A percentile compares a stretch with the other conserved stretches of the same genome.
Evolutionary conservation across 495 filamentous ascomycete genomes (phyloP).

Genomic region (Penicillium flavigenum): DNA sequence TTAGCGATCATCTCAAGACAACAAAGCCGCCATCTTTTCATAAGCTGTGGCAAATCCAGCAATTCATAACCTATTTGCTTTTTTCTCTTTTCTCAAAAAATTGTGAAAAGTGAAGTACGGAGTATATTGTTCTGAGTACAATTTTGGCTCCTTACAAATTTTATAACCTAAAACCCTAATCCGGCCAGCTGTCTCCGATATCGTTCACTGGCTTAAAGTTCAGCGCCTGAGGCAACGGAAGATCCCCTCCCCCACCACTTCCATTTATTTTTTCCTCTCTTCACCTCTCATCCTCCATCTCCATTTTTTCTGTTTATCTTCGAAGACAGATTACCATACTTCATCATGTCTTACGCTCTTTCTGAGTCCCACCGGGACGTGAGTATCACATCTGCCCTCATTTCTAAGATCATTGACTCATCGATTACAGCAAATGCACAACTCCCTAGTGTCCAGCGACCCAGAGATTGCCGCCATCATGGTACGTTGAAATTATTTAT

Average conservation of each 20-base stretch:
- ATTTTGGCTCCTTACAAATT: conserved; percentile 3
- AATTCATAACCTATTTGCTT: background rate
- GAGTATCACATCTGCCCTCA: conserved; percentile 36
- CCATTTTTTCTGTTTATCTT: conserved; percentile 12
- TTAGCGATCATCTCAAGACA: conserved; percentile 12
- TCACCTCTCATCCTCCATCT: conserved; percentile 12
- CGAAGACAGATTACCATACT: conserved; percentile 20
- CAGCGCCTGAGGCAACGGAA: conserved; percentile 27
- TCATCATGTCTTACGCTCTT: conserved; percentile 74
- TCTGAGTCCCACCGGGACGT: conserved; percentile 86
- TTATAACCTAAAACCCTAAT: conserved; percentile 20
- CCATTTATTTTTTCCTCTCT: conserved; percentile 18
- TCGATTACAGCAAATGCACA: conserved; percentile 77
- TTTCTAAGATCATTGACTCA: conserved; percentile 50
- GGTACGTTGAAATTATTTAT: conserved; percentile 65
- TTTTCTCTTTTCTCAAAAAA: background rate
- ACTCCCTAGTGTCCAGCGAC: conserved; percentile 77
- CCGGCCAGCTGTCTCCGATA: conserved; percentile 31
- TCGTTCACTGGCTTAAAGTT: conserved; percentile 15
- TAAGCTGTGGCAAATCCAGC: background rate
- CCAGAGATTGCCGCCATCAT: conserved; percentile 93
- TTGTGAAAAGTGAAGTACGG: background rate
- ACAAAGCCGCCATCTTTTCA: background rate
- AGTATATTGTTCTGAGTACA: background rate
- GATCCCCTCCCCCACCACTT: conserved; percentile 31